A percentile compares a stretch with the other conserved stretches of the same genome.
phyloP scores from a whole-genome alignment of 2,329 filamentous ascomycete species.

The Diaporthe helianthi region DNA sequence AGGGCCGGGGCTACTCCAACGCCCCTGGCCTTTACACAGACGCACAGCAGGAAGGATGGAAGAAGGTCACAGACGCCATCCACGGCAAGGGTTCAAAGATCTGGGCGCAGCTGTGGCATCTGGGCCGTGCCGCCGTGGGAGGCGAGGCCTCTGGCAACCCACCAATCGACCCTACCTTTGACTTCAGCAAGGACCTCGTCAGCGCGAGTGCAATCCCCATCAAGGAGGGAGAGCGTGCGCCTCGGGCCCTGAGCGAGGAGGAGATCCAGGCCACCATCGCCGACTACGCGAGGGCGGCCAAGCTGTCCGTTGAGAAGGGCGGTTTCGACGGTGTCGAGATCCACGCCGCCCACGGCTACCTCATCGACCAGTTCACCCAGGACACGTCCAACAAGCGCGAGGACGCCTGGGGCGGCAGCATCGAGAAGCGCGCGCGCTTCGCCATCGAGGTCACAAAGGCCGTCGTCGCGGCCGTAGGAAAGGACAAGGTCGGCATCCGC shows the following conservation, averaged over 20 bases:
- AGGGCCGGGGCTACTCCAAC: slow-evolving; percentile 53
- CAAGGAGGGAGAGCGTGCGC: slow-evolving; percentile 57
- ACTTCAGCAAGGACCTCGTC: slow-evolving; percentile 47
- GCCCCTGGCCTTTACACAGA: slow-evolving; percentile 65
- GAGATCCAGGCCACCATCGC: slow-evolving; percentile 71
- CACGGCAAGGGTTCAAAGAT: slow-evolving; percentile 68
- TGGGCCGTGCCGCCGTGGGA: slow-evolving; percentile 60
- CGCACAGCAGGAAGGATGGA: slow-evolving; percentile 67
- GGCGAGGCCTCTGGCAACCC: slow-evolving; percentile 50
- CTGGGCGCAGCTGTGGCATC: slow-evolving; percentile 70
- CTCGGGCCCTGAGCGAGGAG: slow-evolving; percentile 68
- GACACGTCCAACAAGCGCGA: slow-evolving; percentile 58
- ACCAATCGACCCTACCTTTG: slow-evolving; percentile 39
- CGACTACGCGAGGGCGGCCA: slow-evolving; percentile 63
- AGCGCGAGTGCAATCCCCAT: slow-evolving; percentile 50
- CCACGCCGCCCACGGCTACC: slow-evolving; percentile 64
- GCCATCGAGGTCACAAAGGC: slow-evolving; percentile 56
- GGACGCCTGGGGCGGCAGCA: slow-evolving; percentile 61
- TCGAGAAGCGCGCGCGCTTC: slow-evolving; percentile 60
- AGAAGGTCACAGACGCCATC: slow-evolving; percentile 64
- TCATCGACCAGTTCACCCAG: slow-evolving; percentile 69
- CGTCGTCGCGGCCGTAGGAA: slow-evolving; percentile 52
- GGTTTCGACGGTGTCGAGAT: slow-evolving; percentile 76
- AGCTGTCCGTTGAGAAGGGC: slow-evolving; percentile 60
- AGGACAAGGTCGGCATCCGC: slow-evolving; percentile 59